Evolutionary conservation across 257 asterid species (phyloP), one percentile per base, ranked within the genome.

Genomic region (Lycium barbarum): DNA sequence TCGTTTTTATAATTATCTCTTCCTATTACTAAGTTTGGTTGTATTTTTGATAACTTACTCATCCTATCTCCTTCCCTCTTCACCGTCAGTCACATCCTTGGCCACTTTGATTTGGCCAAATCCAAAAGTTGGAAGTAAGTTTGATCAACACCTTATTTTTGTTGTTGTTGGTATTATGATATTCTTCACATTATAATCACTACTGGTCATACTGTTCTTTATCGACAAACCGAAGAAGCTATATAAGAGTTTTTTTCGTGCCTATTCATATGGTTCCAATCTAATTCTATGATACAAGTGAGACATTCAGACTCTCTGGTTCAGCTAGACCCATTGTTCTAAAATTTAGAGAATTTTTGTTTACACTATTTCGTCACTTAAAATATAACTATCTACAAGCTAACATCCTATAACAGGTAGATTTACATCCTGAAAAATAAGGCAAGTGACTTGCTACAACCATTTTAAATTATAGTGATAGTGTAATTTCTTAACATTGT

Each of bases 21-120:
- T 92, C 83, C 61, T 87, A 45, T 63, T 90, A n/a, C 22, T 92
- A 49, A 91, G 90, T 65, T 91, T 93, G 89, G 91, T 89, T 83
- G 78, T 92, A 51, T 88, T 92, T 82, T 89, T 91, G 86, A 90
- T 91, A 36, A 87, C 49, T 53, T 78, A 78, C 18, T 83, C 85
- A 58, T 38, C 79, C 5, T 83, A 68, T 68, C 68, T 35, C 14
- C 70, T 83, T 83, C 90, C 73, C 84, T 93, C 76, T 89, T 90
- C 90, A 85, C 93, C 84, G 81, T 93, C 80, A 88, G 86, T 81
- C 90, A 92, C 89, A 86, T 81, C 47, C 53, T 89, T 13, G 86
- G 87, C 86, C 91, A 89, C 47, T 54, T 87, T 59, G 86, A 90
- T 22, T 59, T 85, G 61, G 83, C 70, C 88, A 81, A 2, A 45